Evolutionary conservation across 805 yeast genomes (phyloP).

Genomic region (Myxozyma mucilagina): DNA sequence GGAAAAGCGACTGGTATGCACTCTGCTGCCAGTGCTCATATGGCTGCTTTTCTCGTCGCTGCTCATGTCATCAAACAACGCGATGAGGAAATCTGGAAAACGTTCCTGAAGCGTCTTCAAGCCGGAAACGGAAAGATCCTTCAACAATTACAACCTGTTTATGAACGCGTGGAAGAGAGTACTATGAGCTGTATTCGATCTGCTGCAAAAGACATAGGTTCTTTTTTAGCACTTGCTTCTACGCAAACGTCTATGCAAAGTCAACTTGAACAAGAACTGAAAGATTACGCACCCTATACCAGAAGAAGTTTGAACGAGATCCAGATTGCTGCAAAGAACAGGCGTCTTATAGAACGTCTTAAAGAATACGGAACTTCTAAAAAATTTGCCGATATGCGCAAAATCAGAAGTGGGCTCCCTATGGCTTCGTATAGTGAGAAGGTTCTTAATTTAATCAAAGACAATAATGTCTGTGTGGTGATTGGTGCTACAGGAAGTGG

Average conservation of each 20-base stretch:
- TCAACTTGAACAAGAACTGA: slow-evolving; percentile 6
- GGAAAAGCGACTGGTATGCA: slow-evolving; percentile 25
- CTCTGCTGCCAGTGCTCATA: slow-evolving; percentile 4
- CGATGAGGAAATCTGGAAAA: slow-evolving; percentile 15
- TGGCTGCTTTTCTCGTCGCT: slow-evolving; percentile 19
- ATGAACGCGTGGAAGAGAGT: not conserved
- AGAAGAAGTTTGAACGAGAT: not conserved
- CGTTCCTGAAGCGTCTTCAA: slow-evolving; percentile 4
- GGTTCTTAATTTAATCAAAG: slow-evolving; percentile 22
- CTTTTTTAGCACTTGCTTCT: not conserved
- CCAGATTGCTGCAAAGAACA: not conserved
- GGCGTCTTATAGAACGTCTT: not conserved
- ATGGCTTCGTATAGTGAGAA: slow-evolving; percentile 14
- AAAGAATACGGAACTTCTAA: slow-evolving; percentile 1
- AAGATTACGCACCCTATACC: not conserved
- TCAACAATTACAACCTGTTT: slow-evolving; percentile 10
- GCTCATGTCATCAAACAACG: slow-evolving; percentile 19
- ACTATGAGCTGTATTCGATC: slow-evolving; percentile 11
- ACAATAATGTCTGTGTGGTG: slow-evolving; percentile 27
- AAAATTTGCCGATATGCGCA: slow-evolving; percentile 14
- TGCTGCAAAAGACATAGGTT: slow-evolving; percentile 4
- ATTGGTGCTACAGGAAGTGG: slow-evolving; percentile 36
- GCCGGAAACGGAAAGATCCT: slow-evolving; percentile 16
- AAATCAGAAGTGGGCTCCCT: slow-evolving; percentile 19
- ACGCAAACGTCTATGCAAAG: not conserved